Evolutionary conservation across 495 filamentous ascomycete genomes (phyloP).

Genomic region (Talaromyces ruber): DNA sequence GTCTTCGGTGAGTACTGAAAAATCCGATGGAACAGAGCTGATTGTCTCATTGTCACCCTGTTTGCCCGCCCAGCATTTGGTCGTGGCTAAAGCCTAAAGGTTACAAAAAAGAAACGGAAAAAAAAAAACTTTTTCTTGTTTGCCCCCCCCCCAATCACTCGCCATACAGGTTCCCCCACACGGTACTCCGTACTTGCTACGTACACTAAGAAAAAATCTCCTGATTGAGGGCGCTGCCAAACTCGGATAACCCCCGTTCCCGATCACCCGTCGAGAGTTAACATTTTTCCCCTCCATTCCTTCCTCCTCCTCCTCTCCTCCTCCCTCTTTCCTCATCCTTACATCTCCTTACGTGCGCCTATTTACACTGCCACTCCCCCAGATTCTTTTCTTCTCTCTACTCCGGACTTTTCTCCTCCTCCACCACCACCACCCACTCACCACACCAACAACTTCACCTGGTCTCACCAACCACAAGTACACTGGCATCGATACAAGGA

Average conservation of each 20-base stretch:
- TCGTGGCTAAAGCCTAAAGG: neutral
- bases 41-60: neutral
- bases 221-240: neutral
- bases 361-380: constrained; percentile 1
- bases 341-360: neutral
- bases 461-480: neutral
- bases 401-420: constrained; percentile 6
- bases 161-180: neutral
- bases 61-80: neutral
- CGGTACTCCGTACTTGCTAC: neutral
- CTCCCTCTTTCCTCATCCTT: constrained; percentile 6
- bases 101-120: neutral
- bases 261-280: constrained; percentile 22
- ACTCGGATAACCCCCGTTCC: constrained; percentile 7
- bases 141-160: neutral
- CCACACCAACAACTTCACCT: neutral
- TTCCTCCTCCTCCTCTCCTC: constrained; percentile 21
- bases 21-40: neutral
- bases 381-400: constrained; percentile 5
- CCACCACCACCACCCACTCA: constrained; percentile 7
- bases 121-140: neutral
- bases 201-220: neutral
- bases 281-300: constrained; percentile 15
- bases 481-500: too few species aligned
- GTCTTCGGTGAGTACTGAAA: neutral